Evolutionary conservation across 352 stramenopile species (phyloP).

Genomic region (Phytophthora rubi): DNA sequence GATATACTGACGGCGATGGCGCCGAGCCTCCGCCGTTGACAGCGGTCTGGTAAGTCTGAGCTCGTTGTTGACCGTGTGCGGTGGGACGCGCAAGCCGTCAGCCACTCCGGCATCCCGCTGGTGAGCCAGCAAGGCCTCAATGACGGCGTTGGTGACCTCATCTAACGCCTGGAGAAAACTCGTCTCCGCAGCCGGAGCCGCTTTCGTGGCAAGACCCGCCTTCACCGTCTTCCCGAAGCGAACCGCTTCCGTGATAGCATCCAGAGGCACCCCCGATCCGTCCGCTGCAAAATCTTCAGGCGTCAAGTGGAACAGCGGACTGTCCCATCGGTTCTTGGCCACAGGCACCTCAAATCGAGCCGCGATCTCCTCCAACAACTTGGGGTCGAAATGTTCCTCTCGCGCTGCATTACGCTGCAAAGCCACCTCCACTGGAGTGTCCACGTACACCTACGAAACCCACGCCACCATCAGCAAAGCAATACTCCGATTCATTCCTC

Average conservation of each 20-base stretch:
- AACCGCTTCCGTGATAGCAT: conserved; percentile 62
- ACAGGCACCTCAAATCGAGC: conserved; percentile 91
- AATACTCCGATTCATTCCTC: not conserved
- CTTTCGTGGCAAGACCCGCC: conserved; percentile 70
- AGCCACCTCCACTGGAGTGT: conserved; percentile 67
- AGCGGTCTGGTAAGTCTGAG: conserved; percentile 60
- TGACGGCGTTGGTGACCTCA: conserved; percentile 55
- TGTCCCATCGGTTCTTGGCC: conserved; percentile 95
- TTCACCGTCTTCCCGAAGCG: conserved; percentile 72
- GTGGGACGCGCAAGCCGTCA: conserved; percentile 50
- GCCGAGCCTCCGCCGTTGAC: conserved; percentile 62
- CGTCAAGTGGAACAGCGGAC: conserved; percentile 81
- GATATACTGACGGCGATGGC: conserved; percentile 82
- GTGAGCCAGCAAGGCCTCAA: conserved; percentile 63
- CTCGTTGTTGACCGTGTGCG: conserved; percentile 36
- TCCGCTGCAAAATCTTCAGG: conserved; percentile 48
- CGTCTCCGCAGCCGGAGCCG: conserved; percentile 60
- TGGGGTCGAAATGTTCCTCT: conserved; percentile 48
- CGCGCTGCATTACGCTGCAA: conserved; percentile 59
- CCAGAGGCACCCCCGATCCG: conserved; percentile 46
- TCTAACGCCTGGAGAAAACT: conserved; percentile 83
- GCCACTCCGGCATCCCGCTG: conserved; percentile 72
- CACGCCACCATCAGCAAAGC: not conserved
- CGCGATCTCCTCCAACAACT: conserved; percentile 86
- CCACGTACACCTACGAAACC: conserved; percentile 59